These are phyloP conservation scores for Beta macrorhiza DNA, from an alignment of 179 eudicot genomes.

Conservation along the genomic window DNA sequence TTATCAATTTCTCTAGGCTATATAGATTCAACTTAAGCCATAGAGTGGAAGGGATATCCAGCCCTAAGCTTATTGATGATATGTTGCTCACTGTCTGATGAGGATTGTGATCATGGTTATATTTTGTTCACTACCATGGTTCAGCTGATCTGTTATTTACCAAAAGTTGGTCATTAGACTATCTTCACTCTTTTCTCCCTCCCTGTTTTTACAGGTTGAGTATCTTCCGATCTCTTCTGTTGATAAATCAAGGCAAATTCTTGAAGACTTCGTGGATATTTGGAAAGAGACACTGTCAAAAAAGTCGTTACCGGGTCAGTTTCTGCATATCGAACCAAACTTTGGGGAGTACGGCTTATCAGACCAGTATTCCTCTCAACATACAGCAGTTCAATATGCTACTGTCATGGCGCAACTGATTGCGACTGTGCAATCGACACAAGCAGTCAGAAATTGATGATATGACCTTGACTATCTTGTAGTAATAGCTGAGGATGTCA, in stretches of 20 bases:
- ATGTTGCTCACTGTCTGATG: neutral
- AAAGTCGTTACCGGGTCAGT: constrained; percentile 79
- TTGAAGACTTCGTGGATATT: constrained; percentile 67
- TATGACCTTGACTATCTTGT: neutral
- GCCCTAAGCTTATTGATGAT: neutral
- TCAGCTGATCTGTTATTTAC: neutral
- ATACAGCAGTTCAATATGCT: constrained; percentile 84
- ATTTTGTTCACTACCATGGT: constrained; percentile 1
- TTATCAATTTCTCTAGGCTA: neutral
- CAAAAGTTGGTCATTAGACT: neutral
- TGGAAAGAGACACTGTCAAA: constrained; percentile 72
- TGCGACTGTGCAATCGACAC: constrained; percentile 59
- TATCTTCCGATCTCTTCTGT: constrained; percentile 76
- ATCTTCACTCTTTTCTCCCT: neutral
- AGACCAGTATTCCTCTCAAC: constrained; percentile 68
- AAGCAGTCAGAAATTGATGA: constrained; percentile 49
- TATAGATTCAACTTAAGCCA: neutral
- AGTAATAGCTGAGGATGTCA: neutral
- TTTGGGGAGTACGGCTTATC: constrained; percentile 66
- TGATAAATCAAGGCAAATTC: constrained; percentile 62
- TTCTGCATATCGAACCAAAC: constrained; percentile 63
- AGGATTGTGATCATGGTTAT: neutral
- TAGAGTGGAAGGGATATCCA: neutral
- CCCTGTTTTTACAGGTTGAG: constrained; percentile 60
- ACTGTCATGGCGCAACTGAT: constrained; percentile 67